phyloP scores from a whole-genome alignment of 768 basidiomycete genomes.

The Pulveroboletus frians region DNA sequence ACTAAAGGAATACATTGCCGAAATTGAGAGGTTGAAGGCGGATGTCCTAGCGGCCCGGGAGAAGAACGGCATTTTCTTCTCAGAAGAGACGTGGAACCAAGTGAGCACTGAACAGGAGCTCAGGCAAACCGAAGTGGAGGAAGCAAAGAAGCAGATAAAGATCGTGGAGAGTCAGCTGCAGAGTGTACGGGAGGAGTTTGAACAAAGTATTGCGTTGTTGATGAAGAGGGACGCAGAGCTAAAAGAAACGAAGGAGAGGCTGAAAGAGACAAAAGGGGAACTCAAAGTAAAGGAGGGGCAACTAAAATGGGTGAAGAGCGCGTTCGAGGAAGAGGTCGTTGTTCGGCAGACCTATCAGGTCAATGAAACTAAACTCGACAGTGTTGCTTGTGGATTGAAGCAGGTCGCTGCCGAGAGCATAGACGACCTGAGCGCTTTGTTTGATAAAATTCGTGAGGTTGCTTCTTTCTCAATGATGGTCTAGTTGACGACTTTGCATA shows the following conservation, averaged over 20 bases:
- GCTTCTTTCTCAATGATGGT: not conserved
- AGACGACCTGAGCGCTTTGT: constrained; percentile 63
- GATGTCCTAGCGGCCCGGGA: constrained; percentile 89
- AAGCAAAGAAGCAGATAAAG: constrained; percentile 77
- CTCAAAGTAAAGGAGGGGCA: constrained; percentile 54
- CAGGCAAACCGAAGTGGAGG: constrained; percentile 69
- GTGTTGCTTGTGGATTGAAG: constrained; percentile 68
- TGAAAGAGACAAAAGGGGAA: constrained; percentile 48
- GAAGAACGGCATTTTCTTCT: constrained; percentile 94
- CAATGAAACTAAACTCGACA: constrained; percentile 65
- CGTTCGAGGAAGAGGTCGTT: constrained; percentile 74
- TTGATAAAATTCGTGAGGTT: constrained; percentile 75
- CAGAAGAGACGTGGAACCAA: constrained; percentile 86
- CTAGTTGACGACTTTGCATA: constrained; percentile 28
- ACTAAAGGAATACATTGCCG: constrained; percentile 87
- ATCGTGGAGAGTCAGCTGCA: constrained; percentile 79
- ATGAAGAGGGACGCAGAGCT: constrained; percentile 75
- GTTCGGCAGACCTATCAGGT: constrained; percentile 73
- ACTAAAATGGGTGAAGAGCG: constrained; percentile 49
- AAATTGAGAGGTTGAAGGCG: constrained; percentile 89
- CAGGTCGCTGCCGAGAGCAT: constrained; percentile 62
- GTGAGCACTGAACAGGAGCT: constrained; percentile 73
- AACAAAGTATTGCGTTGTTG: constrained; percentile 77
- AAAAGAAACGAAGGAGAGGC: constrained; percentile 49
- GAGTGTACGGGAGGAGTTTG: constrained; percentile 82